Evolutionary conservation across 257 asterid genomes (phyloP).

Genomic region (Nicotiana sylvestris): DNA sequence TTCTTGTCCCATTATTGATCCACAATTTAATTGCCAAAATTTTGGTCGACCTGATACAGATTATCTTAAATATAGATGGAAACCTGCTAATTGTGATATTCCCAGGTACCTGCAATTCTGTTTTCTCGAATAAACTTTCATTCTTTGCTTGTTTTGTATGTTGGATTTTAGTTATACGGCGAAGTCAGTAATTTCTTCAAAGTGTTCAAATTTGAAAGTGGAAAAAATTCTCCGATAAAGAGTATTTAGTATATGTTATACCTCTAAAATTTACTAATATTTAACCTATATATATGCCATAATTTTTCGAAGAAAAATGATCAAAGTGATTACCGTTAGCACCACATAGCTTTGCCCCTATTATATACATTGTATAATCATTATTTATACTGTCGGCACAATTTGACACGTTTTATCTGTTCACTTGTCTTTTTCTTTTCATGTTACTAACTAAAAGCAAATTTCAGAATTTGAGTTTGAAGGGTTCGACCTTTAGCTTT

Average conservation of each 20-base stretch:
- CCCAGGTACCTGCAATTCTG: slow-evolving; percentile 38
- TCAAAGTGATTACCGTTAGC: too few relatives aligned
- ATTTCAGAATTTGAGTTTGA: neutral
- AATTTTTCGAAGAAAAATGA: too few relatives aligned
- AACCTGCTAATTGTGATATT: slow-evolving; percentile 67
- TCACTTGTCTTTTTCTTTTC: neutral
- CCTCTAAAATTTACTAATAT: too few relatives aligned
- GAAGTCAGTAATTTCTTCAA: too few relatives aligned
- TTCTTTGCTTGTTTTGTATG: neutral
- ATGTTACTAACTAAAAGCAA: neutral
- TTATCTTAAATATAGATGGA: slow-evolving; percentile 86
- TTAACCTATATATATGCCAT: too few relatives aligned
- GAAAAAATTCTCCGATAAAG: rapidly evolving
- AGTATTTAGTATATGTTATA: too few relatives aligned
- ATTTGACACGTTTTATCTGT: neutral
- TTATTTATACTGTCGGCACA: neutral
- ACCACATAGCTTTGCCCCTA: too few relatives aligned
- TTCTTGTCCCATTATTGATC: slow-evolving; percentile 66
- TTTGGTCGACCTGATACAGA: slow-evolving; percentile 84
- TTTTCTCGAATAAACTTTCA: neutral
- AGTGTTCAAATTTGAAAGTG: too few relatives aligned
- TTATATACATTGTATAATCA: neutral
- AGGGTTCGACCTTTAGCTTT: neutral
- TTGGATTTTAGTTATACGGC: neutral
- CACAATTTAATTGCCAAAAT: slow-evolving; percentile 71